Evolutionary conservation across 257 asterid genomes (phyloP).

Genomic region (Misopates orontium): DNA sequence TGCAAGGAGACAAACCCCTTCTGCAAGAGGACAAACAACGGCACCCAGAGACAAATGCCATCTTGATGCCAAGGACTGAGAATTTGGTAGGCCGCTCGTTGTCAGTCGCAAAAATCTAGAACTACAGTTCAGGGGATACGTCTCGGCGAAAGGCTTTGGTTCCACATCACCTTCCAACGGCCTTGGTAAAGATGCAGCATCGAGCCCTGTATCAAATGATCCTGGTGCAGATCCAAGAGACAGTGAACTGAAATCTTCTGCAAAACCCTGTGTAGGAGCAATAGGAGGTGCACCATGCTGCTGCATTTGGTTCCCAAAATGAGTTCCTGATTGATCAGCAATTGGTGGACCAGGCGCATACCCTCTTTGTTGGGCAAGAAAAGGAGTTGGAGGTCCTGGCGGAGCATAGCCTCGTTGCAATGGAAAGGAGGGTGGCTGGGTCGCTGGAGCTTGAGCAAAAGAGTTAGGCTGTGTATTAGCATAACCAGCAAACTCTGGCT

Average conservation of each 20-base stretch:
- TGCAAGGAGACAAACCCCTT: slow-evolving; percentile 65
- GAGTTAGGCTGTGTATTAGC: slow-evolving; percentile 52
- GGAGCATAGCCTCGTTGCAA: slow-evolving; percentile 55
- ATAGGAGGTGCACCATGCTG: slow-evolving; percentile 57
- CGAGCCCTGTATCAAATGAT: slow-evolving; percentile 80
- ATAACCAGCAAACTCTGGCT: slow-evolving; percentile 45
- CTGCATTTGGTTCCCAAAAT: slow-evolving; percentile 55
- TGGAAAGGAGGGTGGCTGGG: slow-evolving; percentile 34
- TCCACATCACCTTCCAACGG: slow-evolving; percentile 86
- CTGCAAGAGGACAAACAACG: slow-evolving; percentile 88
- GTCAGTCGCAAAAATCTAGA: slow-evolving; percentile 68
- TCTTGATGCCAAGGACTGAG: slow-evolving; percentile 76
- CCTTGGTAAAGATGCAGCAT: slow-evolving; percentile 75
- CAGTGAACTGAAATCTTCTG: slow-evolving; percentile 81
- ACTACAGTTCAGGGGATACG: slow-evolving; percentile 77
- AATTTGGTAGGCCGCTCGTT: slow-evolving; percentile 72
- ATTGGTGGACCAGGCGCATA: slow-evolving; percentile 58
- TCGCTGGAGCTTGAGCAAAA: slow-evolving; percentile 23
- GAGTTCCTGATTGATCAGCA: slow-evolving; percentile 41
- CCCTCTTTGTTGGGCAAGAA: slow-evolving; percentile 57
- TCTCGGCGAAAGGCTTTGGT: slow-evolving; percentile 52
- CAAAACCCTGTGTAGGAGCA: slow-evolving; percentile 50
- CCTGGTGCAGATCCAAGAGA: slow-evolving; percentile 85
- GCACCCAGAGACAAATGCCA: slow-evolving; percentile 96
- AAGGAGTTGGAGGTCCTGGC: slow-evolving; percentile 40